Evolutionary conservation across 768 basidiomycete genomes (phyloP), one percentile per base, ranked within the genome.

Genomic region (Russula sp.): DNA sequence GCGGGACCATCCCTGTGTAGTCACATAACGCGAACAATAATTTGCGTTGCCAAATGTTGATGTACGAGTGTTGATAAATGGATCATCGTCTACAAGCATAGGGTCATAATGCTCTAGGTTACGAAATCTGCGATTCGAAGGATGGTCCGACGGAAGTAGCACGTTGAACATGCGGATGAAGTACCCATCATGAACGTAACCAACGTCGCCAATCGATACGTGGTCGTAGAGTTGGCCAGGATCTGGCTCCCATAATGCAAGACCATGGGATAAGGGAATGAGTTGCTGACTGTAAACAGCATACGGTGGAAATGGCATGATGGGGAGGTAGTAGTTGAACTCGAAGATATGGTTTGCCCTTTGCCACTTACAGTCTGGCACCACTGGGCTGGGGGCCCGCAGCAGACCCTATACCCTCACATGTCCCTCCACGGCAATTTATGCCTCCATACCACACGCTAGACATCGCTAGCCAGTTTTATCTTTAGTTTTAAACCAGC

Each of bases 161-260:
- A 39, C 57, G 11, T 67, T 69, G 56, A 68, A 66, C 35, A 68
- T 59, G 44, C 64, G 60, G 55, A 52, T 10, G 35, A 69, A 69
- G 13, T 42, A 34, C 1, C 68, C 68, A 2, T 63, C 32, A 4
- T 45, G 10, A 5, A 68, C 48, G 27, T 57, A 68, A 3, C 68
- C 68, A 39, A 69, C 68, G 40, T 69, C 68, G 3, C 65, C 68
- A 31, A 68, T 55, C 7, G 44, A 39, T 55, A 68, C 68, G 1
- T 22, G 42, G 14, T 66, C 55, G 22, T 68, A 69, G 16, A 59
- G n/a, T 66, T 27, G 22, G 22, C 22, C 22, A 27, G 22, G 22
- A 27, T 27, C 22, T 27, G 22, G 22, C 22, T 27, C 47, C 65
- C 68, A 67, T 14, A 67, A 32, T 0, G 66, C 65, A 27, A 34